These are phyloP conservation scores for Polytolypa hystricis DNA, from an alignment of 2,329 filamentous ascomycete genomes.

Conservation along the genomic window DNA sequence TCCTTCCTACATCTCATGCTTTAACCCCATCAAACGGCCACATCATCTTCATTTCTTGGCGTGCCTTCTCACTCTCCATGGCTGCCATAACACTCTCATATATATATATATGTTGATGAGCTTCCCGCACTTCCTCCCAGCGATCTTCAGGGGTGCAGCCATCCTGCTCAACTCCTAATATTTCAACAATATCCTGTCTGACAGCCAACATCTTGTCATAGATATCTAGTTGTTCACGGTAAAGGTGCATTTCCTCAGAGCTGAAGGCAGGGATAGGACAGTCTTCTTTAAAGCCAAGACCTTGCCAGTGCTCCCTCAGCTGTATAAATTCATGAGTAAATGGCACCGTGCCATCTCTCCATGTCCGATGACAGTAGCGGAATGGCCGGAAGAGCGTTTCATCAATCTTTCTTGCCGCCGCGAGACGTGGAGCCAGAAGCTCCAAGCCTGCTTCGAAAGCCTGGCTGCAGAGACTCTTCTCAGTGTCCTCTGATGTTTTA, in stretches of 20 bases:
- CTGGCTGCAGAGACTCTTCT: constrained; percentile 17
- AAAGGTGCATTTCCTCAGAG: constrained; percentile 9
- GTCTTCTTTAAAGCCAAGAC: constrained; percentile 26
- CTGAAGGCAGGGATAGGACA: constrained; percentile 10
- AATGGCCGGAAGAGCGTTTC: constrained; percentile 29
- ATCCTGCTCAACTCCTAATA: constrained; percentile 11
- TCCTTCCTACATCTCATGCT: no score
- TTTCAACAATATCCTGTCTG: constrained; percentile 12
- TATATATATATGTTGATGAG: constrained; percentile 8
- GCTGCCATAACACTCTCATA: constrained; percentile 10
- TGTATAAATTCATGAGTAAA: constrained; percentile 32
- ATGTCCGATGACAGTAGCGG: constrained; percentile 31
- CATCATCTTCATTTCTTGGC: constrained; percentile 12
- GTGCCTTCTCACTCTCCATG: constrained; percentile 11
- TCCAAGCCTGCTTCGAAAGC: constrained; percentile 18
- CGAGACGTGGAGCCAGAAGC: constrained; percentile 10
- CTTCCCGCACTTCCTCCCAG: constrained; percentile 10
- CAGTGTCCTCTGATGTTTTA: constrained; percentile 11
- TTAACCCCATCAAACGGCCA: constrained; percentile 12
- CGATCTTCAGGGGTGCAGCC: constrained; percentile 11
- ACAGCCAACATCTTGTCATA: constrained; percentile 10
- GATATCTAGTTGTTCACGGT: constrained; percentile 10
- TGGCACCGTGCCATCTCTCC: constrained; percentile 30
- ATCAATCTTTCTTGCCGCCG: constrained; percentile 21
- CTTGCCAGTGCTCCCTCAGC: constrained; percentile 25